These are phyloP conservation scores for Talaromyces funiculosus DNA, from an alignment of 2,329 filamentous ascomycete species.

Conservation along the genomic window DNA sequence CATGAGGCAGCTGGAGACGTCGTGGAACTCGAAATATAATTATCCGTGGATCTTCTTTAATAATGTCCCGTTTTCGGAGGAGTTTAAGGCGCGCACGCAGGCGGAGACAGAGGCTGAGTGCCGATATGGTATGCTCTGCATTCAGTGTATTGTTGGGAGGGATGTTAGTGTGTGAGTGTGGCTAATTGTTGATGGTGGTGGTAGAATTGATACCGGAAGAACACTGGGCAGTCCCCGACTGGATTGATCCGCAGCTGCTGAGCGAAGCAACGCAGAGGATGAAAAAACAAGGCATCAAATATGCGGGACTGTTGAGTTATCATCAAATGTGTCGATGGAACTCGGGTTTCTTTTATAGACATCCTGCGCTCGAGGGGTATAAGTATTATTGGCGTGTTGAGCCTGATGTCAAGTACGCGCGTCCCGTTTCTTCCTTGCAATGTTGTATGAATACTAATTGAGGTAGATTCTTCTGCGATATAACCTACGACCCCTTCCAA, in stretches of 20 bases:
- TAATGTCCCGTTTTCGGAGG: conserved; percentile 86
- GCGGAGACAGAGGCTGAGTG: conserved; percentile 83
- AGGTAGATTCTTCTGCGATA: conserved; percentile 72
- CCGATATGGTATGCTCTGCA: conserved; percentile 60
- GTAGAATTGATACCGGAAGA: conserved; percentile 81
- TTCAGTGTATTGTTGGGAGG: background rate
- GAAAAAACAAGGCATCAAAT: conserved; percentile 80
- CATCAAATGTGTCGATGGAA: conserved; percentile 99
- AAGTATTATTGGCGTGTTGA: conserved; percentile 99
- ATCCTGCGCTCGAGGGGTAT: conserved; percentile 73
- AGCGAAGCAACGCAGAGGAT: conserved; percentile 76
- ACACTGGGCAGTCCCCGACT: conserved; percentile 86
- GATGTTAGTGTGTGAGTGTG: too few species aligned
- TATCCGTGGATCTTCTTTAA: conserved; percentile 99
- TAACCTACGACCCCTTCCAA: conserved; percentile 97
- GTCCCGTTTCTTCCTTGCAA: background rate
- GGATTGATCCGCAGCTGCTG: conserved; percentile 87
- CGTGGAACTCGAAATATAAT: conserved; percentile 98
- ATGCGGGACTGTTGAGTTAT: conserved; percentile 81
- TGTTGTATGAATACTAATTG: background rate
- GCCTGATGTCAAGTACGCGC: conserved; percentile 78
- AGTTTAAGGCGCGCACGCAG: conserved; percentile 79
- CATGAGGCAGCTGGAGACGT: conserved; percentile 86
- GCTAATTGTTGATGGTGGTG: background rate
- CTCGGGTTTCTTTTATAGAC: conserved; percentile 94